Conservation (phyloP, 495 filamentous ascomycete species). For the Apiosordaria backusii region DNA sequence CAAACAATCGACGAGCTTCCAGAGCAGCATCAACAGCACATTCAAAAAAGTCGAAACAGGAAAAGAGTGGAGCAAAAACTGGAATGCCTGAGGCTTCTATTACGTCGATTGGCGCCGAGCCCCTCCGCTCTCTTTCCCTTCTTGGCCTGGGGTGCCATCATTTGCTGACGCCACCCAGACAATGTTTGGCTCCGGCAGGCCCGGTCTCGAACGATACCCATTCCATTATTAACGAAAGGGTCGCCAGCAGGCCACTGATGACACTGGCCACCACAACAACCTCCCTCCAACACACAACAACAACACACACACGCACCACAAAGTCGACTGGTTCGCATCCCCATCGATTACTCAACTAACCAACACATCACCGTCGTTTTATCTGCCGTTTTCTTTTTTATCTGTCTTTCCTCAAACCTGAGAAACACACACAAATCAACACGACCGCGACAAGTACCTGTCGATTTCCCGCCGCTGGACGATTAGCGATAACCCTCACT, state of each 20-base stretch:
- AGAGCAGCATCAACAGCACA: background rate
- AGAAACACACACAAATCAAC: background rate
- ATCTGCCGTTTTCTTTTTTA: background rate
- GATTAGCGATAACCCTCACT: background rate
- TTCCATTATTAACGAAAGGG: background rate
- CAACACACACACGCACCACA: background rate
- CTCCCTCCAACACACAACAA: background rate
- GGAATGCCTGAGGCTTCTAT: conserved; percentile 3
- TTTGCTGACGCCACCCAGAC: conserved; percentile 11
- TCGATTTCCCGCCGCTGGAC: background rate
- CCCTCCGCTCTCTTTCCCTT: conserved; percentile 1
- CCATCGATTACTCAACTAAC: background rate
- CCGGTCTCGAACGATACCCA: conserved; percentile 5
- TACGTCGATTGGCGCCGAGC: conserved; percentile 5
- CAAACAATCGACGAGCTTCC: background rate
- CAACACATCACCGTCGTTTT: background rate
- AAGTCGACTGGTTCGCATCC: conserved; percentile 11
- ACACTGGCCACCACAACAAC: background rate
- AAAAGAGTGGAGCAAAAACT: background rate
- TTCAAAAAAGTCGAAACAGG: background rate
- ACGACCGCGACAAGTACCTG: background rate
- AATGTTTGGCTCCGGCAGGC: conserved; percentile 4
- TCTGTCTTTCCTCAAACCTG: background rate
- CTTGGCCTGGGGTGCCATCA: background rate
- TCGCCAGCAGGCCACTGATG: background rate